Percentiles rank a stretch among this genome's conserved stretches.
Evolutionary conservation across 2,329 filamentous ascomycete genomes (phyloP).

Genomic region (Fusarium denticulatum): DNA sequence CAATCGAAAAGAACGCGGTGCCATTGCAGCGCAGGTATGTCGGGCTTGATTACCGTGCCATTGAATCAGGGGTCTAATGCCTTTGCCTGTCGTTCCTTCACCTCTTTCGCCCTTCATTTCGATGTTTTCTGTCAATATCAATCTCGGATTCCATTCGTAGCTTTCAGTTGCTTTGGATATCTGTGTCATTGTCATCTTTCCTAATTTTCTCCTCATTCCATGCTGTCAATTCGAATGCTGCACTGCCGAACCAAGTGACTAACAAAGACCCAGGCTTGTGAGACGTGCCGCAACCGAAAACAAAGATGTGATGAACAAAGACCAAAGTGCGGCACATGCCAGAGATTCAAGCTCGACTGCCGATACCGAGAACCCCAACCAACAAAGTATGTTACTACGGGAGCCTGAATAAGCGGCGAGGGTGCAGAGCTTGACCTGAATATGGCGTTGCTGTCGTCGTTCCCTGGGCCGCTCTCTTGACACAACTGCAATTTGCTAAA

Average conservation of each 20-base stretch:
- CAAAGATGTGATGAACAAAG: conserved; percentile 72
- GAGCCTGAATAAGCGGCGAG: conserved; percentile 9
- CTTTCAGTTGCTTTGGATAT: neutral
- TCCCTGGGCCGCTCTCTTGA: conserved; percentile 5
- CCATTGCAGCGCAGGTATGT: conserved; percentile 53
- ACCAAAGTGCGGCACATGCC: conserved; percentile 69
- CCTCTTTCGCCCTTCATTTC: neutral
- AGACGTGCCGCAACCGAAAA: conserved; percentile 68
- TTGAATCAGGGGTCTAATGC: neutral
- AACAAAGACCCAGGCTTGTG: conserved; percentile 58
- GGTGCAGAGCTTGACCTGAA: conserved; percentile 6
- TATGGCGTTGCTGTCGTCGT: conserved; percentile 7
- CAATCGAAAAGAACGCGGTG: conserved; percentile 52
- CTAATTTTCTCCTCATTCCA: no score
- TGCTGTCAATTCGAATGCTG: neutral
- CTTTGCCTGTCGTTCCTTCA: neutral
- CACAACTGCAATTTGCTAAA: conserved; percentile 21
- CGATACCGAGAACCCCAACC: conserved; percentile 68
- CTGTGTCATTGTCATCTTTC: neutral
- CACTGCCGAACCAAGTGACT: conserved; percentile 2
- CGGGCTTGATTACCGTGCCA: neutral
- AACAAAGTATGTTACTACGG: conserved; percentile 64
- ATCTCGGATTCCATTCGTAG: neutral
- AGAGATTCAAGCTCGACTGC: conserved; percentile 66
- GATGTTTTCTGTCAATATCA: neutral